These are phyloP conservation scores for Xylaria sp. DNA, from an alignment of 2,329 filamentous ascomycete genomes.

Conservation along the genomic window DNA sequence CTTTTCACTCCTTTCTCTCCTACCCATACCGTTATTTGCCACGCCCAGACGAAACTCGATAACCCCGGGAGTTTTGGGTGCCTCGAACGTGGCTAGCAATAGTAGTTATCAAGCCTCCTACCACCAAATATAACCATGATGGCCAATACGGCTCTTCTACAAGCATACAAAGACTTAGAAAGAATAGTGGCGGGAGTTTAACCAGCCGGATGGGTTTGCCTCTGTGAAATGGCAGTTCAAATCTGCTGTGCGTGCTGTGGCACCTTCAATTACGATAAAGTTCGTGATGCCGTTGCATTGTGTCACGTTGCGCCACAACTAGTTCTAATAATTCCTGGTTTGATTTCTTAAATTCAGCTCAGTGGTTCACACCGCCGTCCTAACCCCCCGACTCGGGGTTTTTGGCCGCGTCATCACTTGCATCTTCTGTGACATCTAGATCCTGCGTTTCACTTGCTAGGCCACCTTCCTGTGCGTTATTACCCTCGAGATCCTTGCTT, in stretches of 20 bases:
- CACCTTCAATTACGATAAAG: neutral
- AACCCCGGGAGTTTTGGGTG: neutral
- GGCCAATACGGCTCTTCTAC: no score
- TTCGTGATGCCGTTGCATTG: neutral
- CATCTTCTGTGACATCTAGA: conserved; percentile 33
- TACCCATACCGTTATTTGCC: neutral
- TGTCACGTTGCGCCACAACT: neutral
- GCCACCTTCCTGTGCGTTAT: conserved; percentile 51
- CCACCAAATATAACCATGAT: no score
- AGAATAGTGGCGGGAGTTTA: no score
- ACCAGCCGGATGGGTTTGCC: neutral
- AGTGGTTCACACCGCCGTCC: no score
- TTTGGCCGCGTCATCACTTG: conserved; percentile 17
- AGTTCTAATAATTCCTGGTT: neutral
- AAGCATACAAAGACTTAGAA: neutral
- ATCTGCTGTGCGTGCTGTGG: neutral
- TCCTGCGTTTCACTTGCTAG: conserved; percentile 46
- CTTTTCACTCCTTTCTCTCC: neutral
- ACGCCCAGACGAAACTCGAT: no score
- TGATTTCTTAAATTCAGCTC: neutral
- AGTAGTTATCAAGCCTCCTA: no score
- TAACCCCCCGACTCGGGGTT: conserved; percentile 12
- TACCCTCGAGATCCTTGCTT: conserved; percentile 53
- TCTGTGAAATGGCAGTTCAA: neutral
- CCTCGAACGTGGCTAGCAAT: neutral